A percentile compares a stretch with the other conserved stretches of the same genome.
phyloP scores from a whole-genome alignment of 495 filamentous ascomycete genomes.

The Penicillium goetzii region DNA sequence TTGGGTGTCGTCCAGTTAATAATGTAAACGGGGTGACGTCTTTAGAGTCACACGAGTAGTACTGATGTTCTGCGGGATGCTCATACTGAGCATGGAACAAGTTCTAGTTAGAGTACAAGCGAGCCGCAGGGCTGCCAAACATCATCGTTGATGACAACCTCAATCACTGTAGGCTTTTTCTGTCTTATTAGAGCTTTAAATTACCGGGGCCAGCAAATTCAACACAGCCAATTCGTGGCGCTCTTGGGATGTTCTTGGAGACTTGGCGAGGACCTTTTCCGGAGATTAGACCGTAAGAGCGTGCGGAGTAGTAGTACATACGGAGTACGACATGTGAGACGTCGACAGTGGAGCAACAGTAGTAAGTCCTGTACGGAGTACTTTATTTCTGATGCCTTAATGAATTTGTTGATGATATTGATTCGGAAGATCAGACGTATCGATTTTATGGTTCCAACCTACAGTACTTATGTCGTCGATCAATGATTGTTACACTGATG shows the following conservation, averaged over 20 bases:
- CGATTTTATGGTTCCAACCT: background rate
- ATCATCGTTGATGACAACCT: background rate
- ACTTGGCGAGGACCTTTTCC: background rate
- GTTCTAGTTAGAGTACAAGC: background rate
- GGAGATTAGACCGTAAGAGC: background rate
- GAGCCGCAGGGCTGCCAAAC: background rate
- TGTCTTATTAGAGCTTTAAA: background rate
- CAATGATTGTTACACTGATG: background rate
- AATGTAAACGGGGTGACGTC: background rate
- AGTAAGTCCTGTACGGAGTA: too few species aligned
- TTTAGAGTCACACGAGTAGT: background rate
- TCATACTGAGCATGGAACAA: too few species aligned
- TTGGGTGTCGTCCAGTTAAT: too few species aligned
- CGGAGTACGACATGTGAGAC: background rate
- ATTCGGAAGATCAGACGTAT: background rate
- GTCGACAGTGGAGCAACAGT: background rate
- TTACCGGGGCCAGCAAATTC: background rate
- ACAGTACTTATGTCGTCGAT: background rate
- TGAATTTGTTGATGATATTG: background rate
- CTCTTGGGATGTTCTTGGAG: constrained; percentile 2
- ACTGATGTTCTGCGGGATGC: too few species aligned
- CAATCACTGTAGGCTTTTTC: background rate
- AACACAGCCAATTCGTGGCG: background rate
- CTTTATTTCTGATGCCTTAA: background rate
- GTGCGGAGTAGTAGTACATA: background rate